phyloP scores from a whole-genome alignment of 75 land plant genomes.

The Adiantum capillusveneris region DNA sequence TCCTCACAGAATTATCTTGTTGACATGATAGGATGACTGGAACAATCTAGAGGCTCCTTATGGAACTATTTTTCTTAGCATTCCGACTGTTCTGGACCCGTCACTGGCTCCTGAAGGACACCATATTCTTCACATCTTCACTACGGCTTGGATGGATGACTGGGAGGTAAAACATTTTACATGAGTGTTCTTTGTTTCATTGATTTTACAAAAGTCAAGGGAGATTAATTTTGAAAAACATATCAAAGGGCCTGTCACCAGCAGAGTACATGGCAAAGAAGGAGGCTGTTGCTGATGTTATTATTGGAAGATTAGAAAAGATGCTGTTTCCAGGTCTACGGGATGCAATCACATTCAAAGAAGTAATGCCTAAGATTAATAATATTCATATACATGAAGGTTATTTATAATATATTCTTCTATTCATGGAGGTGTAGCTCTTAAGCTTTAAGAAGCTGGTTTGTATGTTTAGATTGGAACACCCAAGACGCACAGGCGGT shows the following conservation, averaged over 20 bases:
- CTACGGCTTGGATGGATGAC: constrained; percentile 82
- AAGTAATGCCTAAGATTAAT: too few relatives aligned
- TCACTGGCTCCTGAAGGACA: constrained; percentile 81
- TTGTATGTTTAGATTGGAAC: constrained; percentile 59
- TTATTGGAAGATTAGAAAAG: constrained; percentile 71
- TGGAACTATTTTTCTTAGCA: constrained; percentile 95
- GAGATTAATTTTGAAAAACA: too few relatives aligned
- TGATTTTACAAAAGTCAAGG: too few relatives aligned
- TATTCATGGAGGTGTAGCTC: too few relatives aligned
- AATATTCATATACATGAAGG: too few relatives aligned
- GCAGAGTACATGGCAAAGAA: constrained; percentile 80
- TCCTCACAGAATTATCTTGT: not conserved
- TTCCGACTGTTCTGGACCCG: constrained; percentile 90
- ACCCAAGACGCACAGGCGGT: constrained; percentile 90
- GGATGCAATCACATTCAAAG: constrained; percentile 67
- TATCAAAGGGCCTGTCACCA: constrained; percentile 47
- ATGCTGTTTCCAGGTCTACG: constrained; percentile 84
- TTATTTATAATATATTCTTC: too few relatives aligned
- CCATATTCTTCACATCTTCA: constrained; percentile 95
- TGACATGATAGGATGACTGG: constrained; percentile 51
- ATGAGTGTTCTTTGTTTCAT: constrained; percentile 2
- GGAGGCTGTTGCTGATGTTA: constrained; percentile 78
- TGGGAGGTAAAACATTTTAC: constrained; percentile 82
- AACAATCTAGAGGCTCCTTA: constrained; percentile 67
- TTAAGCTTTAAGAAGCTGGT: too few relatives aligned